A percentile compares a stretch with the other conserved stretches of the same genome.
These are phyloP conservation scores for Vitis hybrid DNA, from an alignment of 177 flowering plant genomes.

Conservation along the genomic window DNA sequence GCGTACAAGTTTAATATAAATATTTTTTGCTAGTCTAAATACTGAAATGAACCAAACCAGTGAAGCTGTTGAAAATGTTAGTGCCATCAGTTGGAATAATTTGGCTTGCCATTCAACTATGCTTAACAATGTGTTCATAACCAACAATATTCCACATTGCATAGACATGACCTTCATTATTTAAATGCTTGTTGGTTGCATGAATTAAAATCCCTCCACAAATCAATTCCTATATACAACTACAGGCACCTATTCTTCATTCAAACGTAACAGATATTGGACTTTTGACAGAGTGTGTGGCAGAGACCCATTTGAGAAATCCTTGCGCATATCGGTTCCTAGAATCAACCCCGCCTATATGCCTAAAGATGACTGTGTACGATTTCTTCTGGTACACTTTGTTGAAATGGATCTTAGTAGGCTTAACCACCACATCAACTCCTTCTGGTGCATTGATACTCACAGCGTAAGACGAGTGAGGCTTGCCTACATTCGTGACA, in stretches of 20 bases:
- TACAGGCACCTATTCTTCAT: background rate
- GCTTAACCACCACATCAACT: conserved; percentile 27
- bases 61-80: no score
- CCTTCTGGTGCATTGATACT: conserved; percentile 22
- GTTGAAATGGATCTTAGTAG: conserved; percentile 24
- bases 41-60: no score
- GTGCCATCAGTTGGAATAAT: no score
- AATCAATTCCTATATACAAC: background rate
- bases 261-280: conserved; percentile 6
- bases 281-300: conserved; percentile 6
- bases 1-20: no score
- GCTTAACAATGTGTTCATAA: no score
- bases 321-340: conserved; percentile 27
- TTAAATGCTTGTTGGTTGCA: no score
- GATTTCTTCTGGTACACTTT: conserved; percentile 23
- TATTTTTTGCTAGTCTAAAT: no score
- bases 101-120: no score
- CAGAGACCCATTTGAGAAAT: conserved; percentile 14
- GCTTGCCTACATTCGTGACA: conserved; percentile 52
- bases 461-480: conserved; percentile 25
- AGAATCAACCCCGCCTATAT: background rate
- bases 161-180: no score
- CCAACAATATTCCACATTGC: no score
- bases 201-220: no score
- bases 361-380: conserved; percentile 28